phyloP scores from a whole-genome alignment of 345 rosid species.

The Murraya paniculata region DNA sequence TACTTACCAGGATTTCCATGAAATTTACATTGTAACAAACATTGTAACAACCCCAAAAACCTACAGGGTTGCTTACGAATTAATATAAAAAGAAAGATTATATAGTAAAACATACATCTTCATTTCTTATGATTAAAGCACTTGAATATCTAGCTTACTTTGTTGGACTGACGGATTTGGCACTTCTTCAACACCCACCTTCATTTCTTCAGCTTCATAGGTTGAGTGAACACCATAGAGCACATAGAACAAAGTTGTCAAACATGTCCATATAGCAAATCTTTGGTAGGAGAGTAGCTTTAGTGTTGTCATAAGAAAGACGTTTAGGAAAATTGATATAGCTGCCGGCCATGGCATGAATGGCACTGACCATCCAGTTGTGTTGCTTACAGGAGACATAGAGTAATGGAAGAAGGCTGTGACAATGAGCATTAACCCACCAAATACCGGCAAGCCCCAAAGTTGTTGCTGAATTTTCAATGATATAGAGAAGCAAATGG shows the following conservation, averaged over 20 bases:
- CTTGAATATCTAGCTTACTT: slow-evolving; percentile 43
- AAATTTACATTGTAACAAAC: background rate
- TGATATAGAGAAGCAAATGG: slow-evolving; percentile 65
- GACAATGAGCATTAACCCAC: slow-evolving; percentile 30
- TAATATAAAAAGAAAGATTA: background rate
- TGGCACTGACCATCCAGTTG: slow-evolving; percentile 69
- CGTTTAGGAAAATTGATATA: slow-evolving; percentile 64
- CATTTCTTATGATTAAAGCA: slow-evolving; percentile 20
- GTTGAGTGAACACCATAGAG: slow-evolving; percentile 89
- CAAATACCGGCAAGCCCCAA: slow-evolving; percentile 58
- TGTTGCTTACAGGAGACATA: slow-evolving; percentile 21
- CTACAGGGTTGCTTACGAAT: background rate
- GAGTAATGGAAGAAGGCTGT: slow-evolving; percentile 50
- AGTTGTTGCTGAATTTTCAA: slow-evolving; percentile 53
- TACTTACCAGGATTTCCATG: slow-evolving; percentile 13
- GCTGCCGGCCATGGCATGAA: slow-evolving; percentile 96
- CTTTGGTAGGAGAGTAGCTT: slow-evolving; percentile 56
- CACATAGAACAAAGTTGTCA: slow-evolving; percentile 65
- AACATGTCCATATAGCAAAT: slow-evolving; percentile 69
- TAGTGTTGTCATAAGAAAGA: slow-evolving; percentile 68
- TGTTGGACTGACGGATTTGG: slow-evolving; percentile 36
- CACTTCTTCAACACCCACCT: slow-evolving; percentile 23
- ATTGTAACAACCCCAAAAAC: background rate
- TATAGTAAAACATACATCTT: background rate
- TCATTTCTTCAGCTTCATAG: slow-evolving; percentile 73